phyloP scores from a whole-genome alignment of 257 asterid species.

The Solanum infundibuliforme region DNA sequence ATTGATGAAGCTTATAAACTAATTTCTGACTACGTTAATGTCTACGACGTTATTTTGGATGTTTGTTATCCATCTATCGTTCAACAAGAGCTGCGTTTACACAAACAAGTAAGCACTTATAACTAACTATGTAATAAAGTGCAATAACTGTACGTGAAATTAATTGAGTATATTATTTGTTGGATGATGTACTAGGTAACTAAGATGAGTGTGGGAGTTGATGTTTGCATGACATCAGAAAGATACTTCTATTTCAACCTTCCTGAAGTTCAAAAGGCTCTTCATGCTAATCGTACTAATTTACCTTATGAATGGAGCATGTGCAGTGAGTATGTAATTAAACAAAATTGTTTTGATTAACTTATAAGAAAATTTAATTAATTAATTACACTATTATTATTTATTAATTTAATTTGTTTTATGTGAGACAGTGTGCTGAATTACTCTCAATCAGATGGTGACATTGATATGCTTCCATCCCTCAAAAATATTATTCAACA shows the following conservation, averaged over 20 bases:
- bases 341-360: background rate
- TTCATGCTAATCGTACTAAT: conserved; percentile 57
- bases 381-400: background rate
- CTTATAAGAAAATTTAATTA: background rate
- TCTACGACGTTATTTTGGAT: conserved; percentile 63
- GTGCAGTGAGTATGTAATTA: conserved; percentile 50
- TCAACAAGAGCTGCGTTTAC: conserved; percentile 36
- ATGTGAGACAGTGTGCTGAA: conserved; percentile 5
- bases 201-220: conserved; percentile 38
- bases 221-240: conserved; percentile 58
- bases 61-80: conserved; percentile 55
- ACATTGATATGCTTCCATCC: conserved; percentile 20
- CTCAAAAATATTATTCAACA: conserved; percentile 15
- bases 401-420: background rate
- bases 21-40: conserved; percentile 27
- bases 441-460: conserved; percentile 13
- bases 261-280: conserved; percentile 66
- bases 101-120: conserved; percentile 27
- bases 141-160: background rate
- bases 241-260: conserved; percentile 48
- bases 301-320: conserved; percentile 51
- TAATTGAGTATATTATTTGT: background rate
- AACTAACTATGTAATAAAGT: background rate
- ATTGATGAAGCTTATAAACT: conserved; percentile 15
- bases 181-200: conserved; percentile 14